Evolutionary conservation across 2,329 filamentous ascomycete species (phyloP).

Genomic region (Arthrobotrys sinensis): DNA sequence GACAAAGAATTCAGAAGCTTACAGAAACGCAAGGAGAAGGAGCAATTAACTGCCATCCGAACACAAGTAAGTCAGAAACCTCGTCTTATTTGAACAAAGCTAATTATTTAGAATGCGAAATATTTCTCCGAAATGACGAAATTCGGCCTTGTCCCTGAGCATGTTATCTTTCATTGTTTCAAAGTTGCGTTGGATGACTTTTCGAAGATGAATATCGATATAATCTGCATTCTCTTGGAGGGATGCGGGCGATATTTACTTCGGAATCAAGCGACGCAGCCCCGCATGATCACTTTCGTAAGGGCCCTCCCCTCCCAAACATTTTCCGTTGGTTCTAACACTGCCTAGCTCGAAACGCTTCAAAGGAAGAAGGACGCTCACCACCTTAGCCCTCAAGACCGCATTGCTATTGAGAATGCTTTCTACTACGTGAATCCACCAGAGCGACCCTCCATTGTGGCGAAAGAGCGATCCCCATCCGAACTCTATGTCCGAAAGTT

Average conservation of each 20-base stretch:
- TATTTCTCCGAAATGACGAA: constrained; percentile 98
- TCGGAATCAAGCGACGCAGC: constrained; percentile 91
- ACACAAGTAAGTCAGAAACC: constrained; percentile 33
- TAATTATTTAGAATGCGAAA: constrained; percentile 67
- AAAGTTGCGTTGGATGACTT: constrained; percentile 98
- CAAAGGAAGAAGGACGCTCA: constrained; percentile 97
- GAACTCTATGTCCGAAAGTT: constrained; percentile 94
- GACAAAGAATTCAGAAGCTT: constrained; percentile 97
- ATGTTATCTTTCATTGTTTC: constrained; percentile 98
- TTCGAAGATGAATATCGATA: constrained; percentile 98
- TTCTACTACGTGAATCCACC: constrained; percentile 98
- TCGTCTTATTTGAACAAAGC: constrained; percentile 85
- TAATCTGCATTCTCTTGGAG: constrained; percentile 94
- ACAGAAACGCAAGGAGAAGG: constrained; percentile 96
- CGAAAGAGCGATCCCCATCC: constrained; percentile 94
- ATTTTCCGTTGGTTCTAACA: constrained; percentile 7
- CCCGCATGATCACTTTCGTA: constrained; percentile 88
- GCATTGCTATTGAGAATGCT: constrained; percentile 98
- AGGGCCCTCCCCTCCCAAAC: not conserved
- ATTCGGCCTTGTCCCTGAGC: constrained; percentile 96
- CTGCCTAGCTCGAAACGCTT: constrained; percentile 79
- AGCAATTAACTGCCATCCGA: constrained; percentile 76
- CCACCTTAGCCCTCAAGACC: constrained; percentile 87
- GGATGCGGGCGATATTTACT: constrained; percentile 96
- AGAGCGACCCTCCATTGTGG: constrained; percentile 90